Evolutionary conservation across 345 rosid genomes (phyloP), one percentile per base, ranked within the genome.

Genomic region (Boechera stricta): DNA sequence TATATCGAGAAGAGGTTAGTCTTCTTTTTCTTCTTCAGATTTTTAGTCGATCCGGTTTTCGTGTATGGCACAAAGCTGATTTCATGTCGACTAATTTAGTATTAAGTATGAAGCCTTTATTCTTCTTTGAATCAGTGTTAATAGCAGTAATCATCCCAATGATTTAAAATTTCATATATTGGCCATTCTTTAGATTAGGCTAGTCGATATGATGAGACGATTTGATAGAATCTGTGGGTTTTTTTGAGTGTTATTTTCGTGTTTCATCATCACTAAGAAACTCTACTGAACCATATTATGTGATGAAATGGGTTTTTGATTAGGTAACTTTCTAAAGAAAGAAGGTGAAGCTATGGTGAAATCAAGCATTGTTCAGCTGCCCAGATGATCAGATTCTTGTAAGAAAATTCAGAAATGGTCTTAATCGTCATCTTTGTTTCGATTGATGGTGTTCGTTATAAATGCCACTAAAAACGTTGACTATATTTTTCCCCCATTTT

Each of bases 1-100:
- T 47, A 73, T 88, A 63, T 86, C 97, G 6, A 91, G 80, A 76
- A 83, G 90, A 80, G 94, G 98, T 92, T 80, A 28, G 78, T 79
- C 24, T 21, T 21, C 24, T 21, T 21, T 1, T 47, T 54, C 42
- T 32, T 29, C 73, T 54, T 52, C 41, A 28, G 29, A 28, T 32
- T 16, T 44, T 48, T 66, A 10, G n/a, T 16, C 15, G 3, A 16
- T 21, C 39, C 9, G 5, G 12, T 45, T 44, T 64, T 44, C 35
- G 11, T 11, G 8, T 18, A 67, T 16, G n/a, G 4, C 31, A 49
- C 45, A 3, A 32, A 35, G 49, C 51, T 31, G 61, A 21, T 56
- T 49, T 54, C 33, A 10, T 54, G 7, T 26, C 11, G 24, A 57
- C 41, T 11, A 58, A 57, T 57, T 57, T 12, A 3, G 24, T 1